Evolutionary conservation across 805 yeast species (phyloP).

Genomic region (Saturnispora silvae): DNA sequence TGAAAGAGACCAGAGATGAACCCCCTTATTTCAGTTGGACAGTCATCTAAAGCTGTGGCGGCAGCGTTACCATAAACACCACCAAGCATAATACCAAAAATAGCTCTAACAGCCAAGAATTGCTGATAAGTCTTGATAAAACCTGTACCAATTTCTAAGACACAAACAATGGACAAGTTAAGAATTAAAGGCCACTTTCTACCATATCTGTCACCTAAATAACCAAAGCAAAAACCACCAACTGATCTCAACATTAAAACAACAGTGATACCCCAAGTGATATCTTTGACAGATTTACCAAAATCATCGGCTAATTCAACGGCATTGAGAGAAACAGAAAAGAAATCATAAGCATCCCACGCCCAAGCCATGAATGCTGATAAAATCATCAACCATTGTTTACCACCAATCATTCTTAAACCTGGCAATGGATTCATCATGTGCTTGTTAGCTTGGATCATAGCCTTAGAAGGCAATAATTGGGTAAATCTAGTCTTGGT

Average conservation of each 20-base stretch:
- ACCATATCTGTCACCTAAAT: conserved; percentile 49
- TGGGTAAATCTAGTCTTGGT: conserved; percentile 37
- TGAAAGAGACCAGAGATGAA: conserved; percentile 60
- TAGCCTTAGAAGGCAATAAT: conserved; percentile 36
- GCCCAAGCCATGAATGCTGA: conserved; percentile 52
- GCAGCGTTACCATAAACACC: conserved; percentile 47
- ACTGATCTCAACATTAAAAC: conserved; percentile 60
- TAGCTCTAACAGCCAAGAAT: conserved; percentile 51
- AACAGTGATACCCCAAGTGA: conserved; percentile 59
- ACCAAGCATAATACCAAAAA: conserved; percentile 53
- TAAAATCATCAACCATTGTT: conserved; percentile 47
- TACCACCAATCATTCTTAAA: conserved; percentile 34
- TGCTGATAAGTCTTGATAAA: conserved; percentile 46
- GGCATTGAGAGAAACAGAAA: conserved; percentile 44
- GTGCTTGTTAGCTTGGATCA: conserved; percentile 27
- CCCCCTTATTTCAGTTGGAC: conserved; percentile 44
- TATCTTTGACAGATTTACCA: conserved; percentile 34
- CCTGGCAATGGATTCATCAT: conserved; percentile 56
- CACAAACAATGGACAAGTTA: conserved; percentile 36
- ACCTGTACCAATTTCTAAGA: conserved; percentile 54
- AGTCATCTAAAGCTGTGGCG: conserved; percentile 43
- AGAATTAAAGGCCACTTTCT: conserved; percentile 47
- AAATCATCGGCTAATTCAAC: conserved; percentile 36
- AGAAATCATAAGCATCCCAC: conserved; percentile 58
- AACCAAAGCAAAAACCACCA: conserved; percentile 54